Conservation (phyloP, 2,329 filamentous ascomycete species). For the Fusarium keratoplasticum region DNA sequence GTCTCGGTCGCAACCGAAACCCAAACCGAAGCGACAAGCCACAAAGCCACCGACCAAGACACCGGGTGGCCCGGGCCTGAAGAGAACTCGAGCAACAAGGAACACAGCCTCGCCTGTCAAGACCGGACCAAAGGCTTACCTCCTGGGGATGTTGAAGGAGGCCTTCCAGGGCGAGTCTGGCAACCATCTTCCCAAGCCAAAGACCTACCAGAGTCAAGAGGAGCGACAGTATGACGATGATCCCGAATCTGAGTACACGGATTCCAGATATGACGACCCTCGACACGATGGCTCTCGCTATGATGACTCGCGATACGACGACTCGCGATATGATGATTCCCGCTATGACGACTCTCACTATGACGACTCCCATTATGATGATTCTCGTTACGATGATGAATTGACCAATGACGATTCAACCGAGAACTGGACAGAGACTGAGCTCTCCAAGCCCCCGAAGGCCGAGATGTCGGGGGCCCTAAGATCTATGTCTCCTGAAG, state of each 20-base stretch:
- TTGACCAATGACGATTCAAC: conserved; percentile 34
- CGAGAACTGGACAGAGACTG: conserved; percentile 44
- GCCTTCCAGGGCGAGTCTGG: conserved; percentile 73
- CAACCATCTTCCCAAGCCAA: conserved; percentile 57
- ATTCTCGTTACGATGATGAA: conserved; percentile 37
- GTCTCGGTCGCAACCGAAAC: conserved; percentile 23
- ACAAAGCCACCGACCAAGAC: conserved; percentile 29
- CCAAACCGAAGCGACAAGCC: conserved; percentile 35
- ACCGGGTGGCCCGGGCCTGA: conserved; percentile 55
- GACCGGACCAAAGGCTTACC: conserved; percentile 58
- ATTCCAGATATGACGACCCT: conserved; percentile 36
- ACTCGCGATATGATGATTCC: conserved; percentile 30
- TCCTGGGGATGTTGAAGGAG: conserved; percentile 70
- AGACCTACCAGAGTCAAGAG: conserved; percentile 62
- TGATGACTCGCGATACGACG: conserved; percentile 26
- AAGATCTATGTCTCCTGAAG: conserved; percentile 32
- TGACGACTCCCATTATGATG: conserved; percentile 29
- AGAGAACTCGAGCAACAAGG: conserved; percentile 68
- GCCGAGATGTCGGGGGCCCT: conserved; percentile 11
- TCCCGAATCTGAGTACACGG: conserved; percentile 39
- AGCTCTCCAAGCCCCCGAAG: conserved; percentile 33
- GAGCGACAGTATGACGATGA: conserved; percentile 50
- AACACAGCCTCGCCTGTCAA: conserved; percentile 62
- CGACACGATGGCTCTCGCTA: conserved; percentile 18
- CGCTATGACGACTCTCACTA: conserved; percentile 28